phyloP scores from a whole-genome alignment of 805 yeast species.

The Saccharomyces jurei region DNA sequence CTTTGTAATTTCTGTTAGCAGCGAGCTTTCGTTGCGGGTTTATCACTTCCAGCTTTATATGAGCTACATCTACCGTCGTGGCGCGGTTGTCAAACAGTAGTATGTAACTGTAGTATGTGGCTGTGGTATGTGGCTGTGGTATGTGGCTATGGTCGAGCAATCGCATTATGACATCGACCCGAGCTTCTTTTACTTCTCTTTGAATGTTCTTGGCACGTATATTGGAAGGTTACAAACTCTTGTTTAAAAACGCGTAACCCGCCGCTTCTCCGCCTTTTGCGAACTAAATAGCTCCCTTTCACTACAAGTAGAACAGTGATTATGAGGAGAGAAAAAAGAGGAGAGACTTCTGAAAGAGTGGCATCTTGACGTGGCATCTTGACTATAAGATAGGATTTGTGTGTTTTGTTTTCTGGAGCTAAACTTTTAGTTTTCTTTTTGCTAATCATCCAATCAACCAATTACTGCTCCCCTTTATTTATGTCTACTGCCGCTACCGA shows the following conservation, averaged over 20 bases:
- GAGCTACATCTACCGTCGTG: not conserved
- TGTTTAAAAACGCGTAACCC: not conserved
- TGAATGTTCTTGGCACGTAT: not conserved
- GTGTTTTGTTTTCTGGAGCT: not conserved
- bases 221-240: not conserved
- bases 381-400: not conserved
- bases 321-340: not conserved
- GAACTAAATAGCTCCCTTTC: not conserved
- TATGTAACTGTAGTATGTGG: not conserved
- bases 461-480: not conserved
- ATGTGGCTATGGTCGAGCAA: not conserved
- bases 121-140: no score
- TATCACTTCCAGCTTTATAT: not conserved
- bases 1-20: not conserved
- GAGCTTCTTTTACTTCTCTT: not conserved
- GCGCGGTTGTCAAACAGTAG: not conserved
- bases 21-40: not conserved
- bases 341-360: not conserved
- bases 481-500: not conserved
- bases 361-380: not conserved
- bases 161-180: not conserved
- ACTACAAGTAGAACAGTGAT: not conserved
- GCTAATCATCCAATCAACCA: not conserved
- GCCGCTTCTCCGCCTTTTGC: not conserved
- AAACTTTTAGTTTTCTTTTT: no score